A percentile compares a stretch with the other conserved stretches of the same genome.
These are phyloP conservation scores for Misopates orontium DNA, from an alignment of 257 asterid genomes.

Conservation along the genomic window DNA sequence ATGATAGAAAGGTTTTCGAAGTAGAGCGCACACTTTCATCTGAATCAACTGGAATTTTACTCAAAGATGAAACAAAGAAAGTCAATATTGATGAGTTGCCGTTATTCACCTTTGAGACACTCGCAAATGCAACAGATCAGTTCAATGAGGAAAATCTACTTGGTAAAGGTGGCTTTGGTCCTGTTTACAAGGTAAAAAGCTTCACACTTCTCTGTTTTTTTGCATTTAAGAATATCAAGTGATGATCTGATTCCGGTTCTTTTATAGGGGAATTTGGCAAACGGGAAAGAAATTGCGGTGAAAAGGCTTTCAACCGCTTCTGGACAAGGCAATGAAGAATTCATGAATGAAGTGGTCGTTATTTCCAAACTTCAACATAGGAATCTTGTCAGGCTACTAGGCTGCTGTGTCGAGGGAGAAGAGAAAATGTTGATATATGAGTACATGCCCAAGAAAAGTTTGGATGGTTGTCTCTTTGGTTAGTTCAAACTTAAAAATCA, in stretches of 20 bases:
- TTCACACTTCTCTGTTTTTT: background rate
- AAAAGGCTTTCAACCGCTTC: conserved; percentile 37
- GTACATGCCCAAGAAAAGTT: conserved; percentile 43
- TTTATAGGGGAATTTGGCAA: conserved; percentile 33
- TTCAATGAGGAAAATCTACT: conserved; percentile 44
- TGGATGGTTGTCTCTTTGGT: conserved; percentile 37
- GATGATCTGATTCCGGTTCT: background rate
- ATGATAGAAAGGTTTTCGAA: conserved; percentile 25
- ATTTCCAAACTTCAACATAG: conserved; percentile 45
- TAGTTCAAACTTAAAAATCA: conserved; percentile 4
- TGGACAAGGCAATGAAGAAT: conserved; percentile 42
- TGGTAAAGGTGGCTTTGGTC: conserved; percentile 70
- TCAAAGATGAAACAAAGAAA: conserved; percentile 34
- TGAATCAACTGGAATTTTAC: conserved; percentile 30
- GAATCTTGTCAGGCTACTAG: conserved; percentile 47
- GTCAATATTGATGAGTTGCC: conserved; percentile 51
- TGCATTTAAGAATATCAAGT: background rate
- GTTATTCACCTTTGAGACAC: conserved; percentile 38
- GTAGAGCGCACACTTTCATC: conserved; percentile 29
- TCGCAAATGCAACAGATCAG: conserved; percentile 48
- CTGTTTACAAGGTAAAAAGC: conserved; percentile 54
- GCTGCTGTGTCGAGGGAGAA: conserved; percentile 43
- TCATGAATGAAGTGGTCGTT: conserved; percentile 47
- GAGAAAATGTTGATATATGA: conserved; percentile 49
- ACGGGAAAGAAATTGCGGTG: conserved; percentile 30